Evolutionary conservation across 495 filamentous ascomycete species (phyloP).

Genomic region (Neurospora terricola): DNA sequence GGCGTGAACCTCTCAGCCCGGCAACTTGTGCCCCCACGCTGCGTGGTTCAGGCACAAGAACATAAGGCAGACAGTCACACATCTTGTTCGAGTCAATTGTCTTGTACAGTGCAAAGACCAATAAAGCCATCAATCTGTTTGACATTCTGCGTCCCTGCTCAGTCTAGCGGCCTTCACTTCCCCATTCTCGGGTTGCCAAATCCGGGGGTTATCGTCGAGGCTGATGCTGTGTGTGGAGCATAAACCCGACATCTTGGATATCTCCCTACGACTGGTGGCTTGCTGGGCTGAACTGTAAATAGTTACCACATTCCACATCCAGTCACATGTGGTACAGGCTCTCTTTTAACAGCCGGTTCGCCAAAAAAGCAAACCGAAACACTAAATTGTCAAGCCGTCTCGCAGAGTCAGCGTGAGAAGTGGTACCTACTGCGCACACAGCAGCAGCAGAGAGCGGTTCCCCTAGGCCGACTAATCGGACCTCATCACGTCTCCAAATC

Average conservation of each 20-base stretch:
- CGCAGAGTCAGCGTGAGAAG: background rate
- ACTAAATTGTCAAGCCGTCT: background rate
- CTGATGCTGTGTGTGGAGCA: background rate
- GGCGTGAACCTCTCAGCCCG: background rate
- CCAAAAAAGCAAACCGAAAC: background rate
- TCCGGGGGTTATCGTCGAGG: background rate
- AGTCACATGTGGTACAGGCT: background rate
- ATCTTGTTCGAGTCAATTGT: background rate
- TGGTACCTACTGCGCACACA: background rate
- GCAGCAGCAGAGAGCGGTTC: background rate
- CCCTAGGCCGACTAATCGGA: background rate
- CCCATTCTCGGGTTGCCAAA: background rate
- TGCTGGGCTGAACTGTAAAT: background rate
- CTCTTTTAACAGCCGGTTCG: background rate
- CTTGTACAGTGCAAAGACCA: background rate
- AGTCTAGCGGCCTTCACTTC: background rate
- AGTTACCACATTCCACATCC: background rate
- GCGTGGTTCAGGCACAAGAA: background rate
- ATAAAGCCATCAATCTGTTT: background rate
- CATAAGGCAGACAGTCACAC: background rate
- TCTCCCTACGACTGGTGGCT: background rate
- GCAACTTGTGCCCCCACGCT: background rate
- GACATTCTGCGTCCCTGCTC: background rate
- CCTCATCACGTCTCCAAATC: background rate
- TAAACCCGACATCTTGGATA: background rate